Conservation (phyloP, 2,329 filamentous ascomycete species). For the Cladosporium cucumerinum region DNA sequence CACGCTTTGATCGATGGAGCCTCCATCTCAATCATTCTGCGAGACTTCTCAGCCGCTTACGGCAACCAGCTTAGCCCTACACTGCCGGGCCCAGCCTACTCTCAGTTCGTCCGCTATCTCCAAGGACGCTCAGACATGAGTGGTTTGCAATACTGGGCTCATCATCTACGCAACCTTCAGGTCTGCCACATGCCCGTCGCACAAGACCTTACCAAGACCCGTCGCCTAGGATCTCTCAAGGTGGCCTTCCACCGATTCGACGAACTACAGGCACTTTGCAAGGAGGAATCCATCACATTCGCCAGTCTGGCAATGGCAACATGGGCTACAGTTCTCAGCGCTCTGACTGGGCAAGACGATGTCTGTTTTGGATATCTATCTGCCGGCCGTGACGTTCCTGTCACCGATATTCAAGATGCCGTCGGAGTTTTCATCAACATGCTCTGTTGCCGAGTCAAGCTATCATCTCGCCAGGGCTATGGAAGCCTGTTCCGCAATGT, state of each 20-base stretch:
- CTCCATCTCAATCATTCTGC: constrained; percentile 10
- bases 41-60: constrained; percentile 14
- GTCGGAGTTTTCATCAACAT: constrained; percentile 19
- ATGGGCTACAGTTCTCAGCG: constrained; percentile 13
- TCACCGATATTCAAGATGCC: constrained; percentile 16
- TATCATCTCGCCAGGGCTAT: constrained; percentile 11
- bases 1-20: constrained; percentile 11
- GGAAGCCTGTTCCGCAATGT: constrained; percentile 14
- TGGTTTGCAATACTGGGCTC: constrained; percentile 12
- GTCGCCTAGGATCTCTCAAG: constrained; percentile 12
- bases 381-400: constrained; percentile 32
- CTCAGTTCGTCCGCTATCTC: constrained; percentile 8
- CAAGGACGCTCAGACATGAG: constrained; percentile 12
- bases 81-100: not conserved
- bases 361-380: constrained; percentile 39
- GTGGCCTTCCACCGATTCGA: constrained; percentile 15
- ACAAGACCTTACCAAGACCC: constrained; percentile 7
- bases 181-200: constrained; percentile 8
- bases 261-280: constrained; percentile 10
- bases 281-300: constrained; percentile 2
- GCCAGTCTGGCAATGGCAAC: constrained; percentile 9
- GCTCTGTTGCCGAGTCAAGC: constrained; percentile 17
- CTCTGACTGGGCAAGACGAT: constrained; percentile 23
- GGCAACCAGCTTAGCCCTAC: not conserved
- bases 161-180: constrained; percentile 1